Conservation (phyloP, 148 eudicot genomes). For the Chenopodium quinoa region DNA sequence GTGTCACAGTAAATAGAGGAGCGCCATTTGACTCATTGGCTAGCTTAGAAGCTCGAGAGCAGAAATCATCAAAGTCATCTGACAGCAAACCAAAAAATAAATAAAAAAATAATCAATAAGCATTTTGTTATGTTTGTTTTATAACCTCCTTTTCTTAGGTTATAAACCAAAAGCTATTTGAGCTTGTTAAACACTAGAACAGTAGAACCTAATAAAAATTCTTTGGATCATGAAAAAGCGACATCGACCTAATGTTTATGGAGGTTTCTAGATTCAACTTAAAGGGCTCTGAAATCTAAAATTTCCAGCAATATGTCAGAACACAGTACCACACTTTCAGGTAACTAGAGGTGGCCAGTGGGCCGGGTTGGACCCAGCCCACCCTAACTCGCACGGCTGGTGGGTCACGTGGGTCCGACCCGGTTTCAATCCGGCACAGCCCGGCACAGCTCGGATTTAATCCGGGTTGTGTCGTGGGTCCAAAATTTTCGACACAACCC, state of each 20-base stretch:
- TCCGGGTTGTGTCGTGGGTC: too few species aligned
- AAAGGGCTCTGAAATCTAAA: neutral
- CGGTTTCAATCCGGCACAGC: too few species aligned
- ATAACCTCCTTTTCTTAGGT: too few species aligned
- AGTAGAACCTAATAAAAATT: neutral
- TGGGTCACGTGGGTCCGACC: too few species aligned
- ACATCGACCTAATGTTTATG: neutral
- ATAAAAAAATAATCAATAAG: neutral
- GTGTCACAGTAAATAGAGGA: constrained; percentile 72
- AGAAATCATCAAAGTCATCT: constrained; percentile 85
- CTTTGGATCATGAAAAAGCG: neutral
- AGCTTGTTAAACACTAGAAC: too few species aligned
- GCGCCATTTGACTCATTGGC: constrained; percentile 78
- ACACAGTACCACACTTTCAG: neutral
- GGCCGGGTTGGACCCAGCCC: too few species aligned
- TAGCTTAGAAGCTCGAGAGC: constrained; percentile 62
- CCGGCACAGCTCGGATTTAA: too few species aligned
- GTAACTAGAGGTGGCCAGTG: too few species aligned
- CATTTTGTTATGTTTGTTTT: too few species aligned
- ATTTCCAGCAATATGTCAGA: neutral
- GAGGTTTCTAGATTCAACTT: neutral
- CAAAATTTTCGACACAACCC: too few species aligned
- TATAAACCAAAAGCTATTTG: too few species aligned
- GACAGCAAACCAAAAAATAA: neutral
- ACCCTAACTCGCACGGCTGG: too few species aligned